phyloP scores from a whole-genome alignment of 805 yeast genomes.

The Zygotorulaspora florentina region DNA sequence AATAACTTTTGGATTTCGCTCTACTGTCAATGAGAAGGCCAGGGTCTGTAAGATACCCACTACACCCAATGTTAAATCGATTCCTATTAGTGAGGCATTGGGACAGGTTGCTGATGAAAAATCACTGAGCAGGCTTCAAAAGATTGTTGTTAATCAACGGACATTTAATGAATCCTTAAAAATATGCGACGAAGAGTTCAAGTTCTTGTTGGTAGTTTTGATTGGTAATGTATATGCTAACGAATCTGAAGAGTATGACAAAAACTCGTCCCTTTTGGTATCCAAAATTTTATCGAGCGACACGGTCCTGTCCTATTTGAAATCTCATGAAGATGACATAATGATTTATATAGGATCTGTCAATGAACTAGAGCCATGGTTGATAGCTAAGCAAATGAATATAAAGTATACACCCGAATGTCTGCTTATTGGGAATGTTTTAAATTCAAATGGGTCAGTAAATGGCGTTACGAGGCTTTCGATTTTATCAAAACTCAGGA shows the following conservation, averaged over 20 bases:
- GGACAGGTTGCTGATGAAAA: constrained; percentile 12
- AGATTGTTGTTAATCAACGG: constrained; percentile 13
- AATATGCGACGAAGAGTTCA: constrained; percentile 38
- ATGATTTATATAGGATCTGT: constrained; percentile 63
- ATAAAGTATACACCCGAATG: constrained; percentile 54
- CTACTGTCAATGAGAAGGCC: constrained; percentile 8
- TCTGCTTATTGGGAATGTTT: constrained; percentile 51
- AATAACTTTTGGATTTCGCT: constrained; percentile 20
- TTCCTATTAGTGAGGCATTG: constrained; percentile 10
- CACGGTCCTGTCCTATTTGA: constrained; percentile 38
- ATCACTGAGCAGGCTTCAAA: constrained; percentile 7
- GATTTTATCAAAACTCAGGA: constrained; percentile 30
- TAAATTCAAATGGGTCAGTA: constrained; percentile 39
- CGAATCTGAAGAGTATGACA: constrained; percentile 14
- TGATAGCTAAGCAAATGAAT: constrained; percentile 53
- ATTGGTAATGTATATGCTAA: constrained; percentile 40
- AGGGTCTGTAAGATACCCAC: constrained; percentile 21
- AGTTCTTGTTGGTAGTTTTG: constrained; percentile 52
- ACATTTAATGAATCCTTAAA: constrained; percentile 43
- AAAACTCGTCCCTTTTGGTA: constrained; percentile 40
- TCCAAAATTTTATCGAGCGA: constrained; percentile 45
- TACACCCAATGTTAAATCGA: constrained; percentile 16
- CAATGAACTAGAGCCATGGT: constrained; percentile 59
- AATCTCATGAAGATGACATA: constrained; percentile 39
- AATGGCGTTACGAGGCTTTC: constrained; percentile 36